Evolutionary conservation across 192 early-diverging fungal genomes (phyloP).

Genomic region (Helicostylum pulchrum): DNA sequence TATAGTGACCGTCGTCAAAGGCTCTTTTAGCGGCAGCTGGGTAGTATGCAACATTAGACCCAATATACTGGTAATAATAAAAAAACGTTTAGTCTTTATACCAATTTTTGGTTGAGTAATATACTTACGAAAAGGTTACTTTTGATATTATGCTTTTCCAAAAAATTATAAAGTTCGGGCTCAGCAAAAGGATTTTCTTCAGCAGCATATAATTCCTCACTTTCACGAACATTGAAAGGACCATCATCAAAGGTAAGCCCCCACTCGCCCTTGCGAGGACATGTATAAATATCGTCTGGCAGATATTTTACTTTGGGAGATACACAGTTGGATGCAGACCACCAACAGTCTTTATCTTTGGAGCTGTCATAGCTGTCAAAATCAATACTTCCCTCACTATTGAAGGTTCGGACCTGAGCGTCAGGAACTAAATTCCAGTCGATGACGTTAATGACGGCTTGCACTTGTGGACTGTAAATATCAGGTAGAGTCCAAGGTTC

Average conservation of each 20-base stretch:
- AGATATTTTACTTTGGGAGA: slow-evolving; percentile 23
- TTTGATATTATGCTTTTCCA: slow-evolving; percentile 7
- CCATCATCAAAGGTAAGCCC: slow-evolving; percentile 26
- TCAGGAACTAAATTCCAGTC: slow-evolving; percentile 29
- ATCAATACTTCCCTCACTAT: slow-evolving; percentile 24
- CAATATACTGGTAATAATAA: slow-evolving; percentile 29
- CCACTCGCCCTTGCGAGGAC: slow-evolving; percentile 14
- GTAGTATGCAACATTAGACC: slow-evolving; percentile 31
- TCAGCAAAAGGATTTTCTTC: slow-evolving; percentile 9
- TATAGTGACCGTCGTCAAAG: slow-evolving; percentile 43
- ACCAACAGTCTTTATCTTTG: slow-evolving; percentile 17
- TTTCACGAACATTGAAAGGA: slow-evolving; percentile 14
- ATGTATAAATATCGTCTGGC: slow-evolving; percentile 20
- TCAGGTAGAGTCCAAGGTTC: slow-evolving; percentile 24
- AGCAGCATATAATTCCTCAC: not conserved
- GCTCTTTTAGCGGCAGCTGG: slow-evolving; percentile 29
- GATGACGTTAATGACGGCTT: slow-evolving; percentile 12
- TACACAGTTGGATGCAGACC: slow-evolving; percentile 18
- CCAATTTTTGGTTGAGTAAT: not conserved
- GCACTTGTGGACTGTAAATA: slow-evolving; percentile 24
- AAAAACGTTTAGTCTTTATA: not conserved
- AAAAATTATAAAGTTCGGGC: slow-evolving; percentile 21
- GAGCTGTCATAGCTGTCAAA: slow-evolving; percentile 5
- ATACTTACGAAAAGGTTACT: slow-evolving; percentile 16
- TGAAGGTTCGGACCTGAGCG: slow-evolving; percentile 15